These are phyloP conservation scores for Erigeron canadensis DNA, from an alignment of 129 eudicot genomes.

Conservation along the genomic window DNA sequence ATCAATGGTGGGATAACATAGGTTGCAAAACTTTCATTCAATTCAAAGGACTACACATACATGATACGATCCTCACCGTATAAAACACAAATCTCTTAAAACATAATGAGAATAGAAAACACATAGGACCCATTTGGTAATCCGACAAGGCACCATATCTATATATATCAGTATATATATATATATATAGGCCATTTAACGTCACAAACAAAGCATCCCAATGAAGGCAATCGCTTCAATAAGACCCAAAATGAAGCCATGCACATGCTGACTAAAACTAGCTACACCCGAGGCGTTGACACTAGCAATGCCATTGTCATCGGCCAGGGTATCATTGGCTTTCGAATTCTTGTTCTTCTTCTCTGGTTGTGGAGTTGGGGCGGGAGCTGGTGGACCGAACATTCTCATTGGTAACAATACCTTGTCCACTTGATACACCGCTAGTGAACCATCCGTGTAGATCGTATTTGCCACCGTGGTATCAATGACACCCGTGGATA, in stretches of 20 bases:
- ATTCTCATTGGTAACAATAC: conserved; percentile 68
- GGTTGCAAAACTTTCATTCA: neutral
- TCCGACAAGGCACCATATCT: conserved; percentile 20
- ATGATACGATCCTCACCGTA: neutral
- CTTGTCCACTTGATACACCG: conserved; percentile 71
- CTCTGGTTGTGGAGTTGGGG: conserved; percentile 45
- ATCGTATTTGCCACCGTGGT: conserved; percentile 60
- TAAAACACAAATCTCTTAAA: neutral
- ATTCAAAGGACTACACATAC: neutral
- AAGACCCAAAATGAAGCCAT: neutral
- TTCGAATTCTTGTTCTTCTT: conserved; percentile 45
- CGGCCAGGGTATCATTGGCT: conserved; percentile 31
- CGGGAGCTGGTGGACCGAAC: conserved; percentile 50
- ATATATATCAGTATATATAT: too few species aligned
- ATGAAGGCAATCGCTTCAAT: neutral
- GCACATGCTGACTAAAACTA: neutral
- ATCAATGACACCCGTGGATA: conserved; percentile 57
- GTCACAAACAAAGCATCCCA: neutral
- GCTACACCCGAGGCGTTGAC: neutral
- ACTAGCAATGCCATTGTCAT: neutral
- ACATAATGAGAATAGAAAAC: neutral
- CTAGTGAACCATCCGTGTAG: conserved; percentile 63
- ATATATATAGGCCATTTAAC: too few species aligned
- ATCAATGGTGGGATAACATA: conserved; percentile 9
- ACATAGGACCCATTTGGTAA: neutral